These are phyloP conservation scores for Coemansia sp. DNA, from an alignment of 192 early-diverging fungal genomes.

Conservation along the genomic window DNA sequence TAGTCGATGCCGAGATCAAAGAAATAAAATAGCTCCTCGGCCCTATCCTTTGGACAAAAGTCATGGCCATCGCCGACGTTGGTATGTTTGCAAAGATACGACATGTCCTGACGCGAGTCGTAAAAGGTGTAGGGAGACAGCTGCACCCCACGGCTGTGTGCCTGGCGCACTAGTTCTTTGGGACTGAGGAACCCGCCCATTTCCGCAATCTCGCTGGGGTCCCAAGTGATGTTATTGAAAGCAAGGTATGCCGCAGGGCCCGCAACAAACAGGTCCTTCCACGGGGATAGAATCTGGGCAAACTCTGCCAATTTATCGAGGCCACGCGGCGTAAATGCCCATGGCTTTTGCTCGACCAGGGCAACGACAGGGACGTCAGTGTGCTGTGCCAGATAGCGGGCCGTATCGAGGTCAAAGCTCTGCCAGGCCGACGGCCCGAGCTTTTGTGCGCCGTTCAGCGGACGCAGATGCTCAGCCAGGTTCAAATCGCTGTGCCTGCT, in stretches of 20 bases:
- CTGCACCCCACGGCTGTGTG: conserved; percentile 28
- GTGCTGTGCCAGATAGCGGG: conserved; percentile 30
- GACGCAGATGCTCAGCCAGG: conserved; percentile 1
- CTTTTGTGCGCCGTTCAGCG: conserved; percentile 1
- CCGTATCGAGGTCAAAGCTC: conserved; percentile 48
- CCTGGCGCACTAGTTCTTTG: conserved; percentile 12
- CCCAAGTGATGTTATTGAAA: conserved; percentile 28
- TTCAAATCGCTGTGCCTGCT: conserved; percentile 16
- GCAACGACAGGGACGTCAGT: conserved; percentile 24
- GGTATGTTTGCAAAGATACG: conserved; percentile 25
- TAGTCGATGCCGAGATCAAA: conserved; percentile 41
- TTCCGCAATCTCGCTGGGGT: conserved; percentile 17
- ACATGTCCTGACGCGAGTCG: conserved; percentile 41
- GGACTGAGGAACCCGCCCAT: conserved; percentile 43
- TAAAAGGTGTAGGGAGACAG: conserved; percentile 49
- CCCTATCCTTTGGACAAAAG: conserved; percentile 18
- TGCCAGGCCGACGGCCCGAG: conserved; percentile 39
- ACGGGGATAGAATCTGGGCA: conserved; percentile 37
- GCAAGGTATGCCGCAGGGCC: conserved; percentile 27
- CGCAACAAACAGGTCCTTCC: conserved; percentile 48
- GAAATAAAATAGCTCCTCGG: conserved; percentile 40
- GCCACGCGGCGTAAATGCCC: conserved; percentile 35
- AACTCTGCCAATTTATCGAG: conserved; percentile 27
- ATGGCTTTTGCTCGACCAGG: conserved; percentile 26
- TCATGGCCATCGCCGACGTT: not conserved